Conservation (phyloP, 345 rosid genomes). For the Eucalyptus curtisii region DNA sequence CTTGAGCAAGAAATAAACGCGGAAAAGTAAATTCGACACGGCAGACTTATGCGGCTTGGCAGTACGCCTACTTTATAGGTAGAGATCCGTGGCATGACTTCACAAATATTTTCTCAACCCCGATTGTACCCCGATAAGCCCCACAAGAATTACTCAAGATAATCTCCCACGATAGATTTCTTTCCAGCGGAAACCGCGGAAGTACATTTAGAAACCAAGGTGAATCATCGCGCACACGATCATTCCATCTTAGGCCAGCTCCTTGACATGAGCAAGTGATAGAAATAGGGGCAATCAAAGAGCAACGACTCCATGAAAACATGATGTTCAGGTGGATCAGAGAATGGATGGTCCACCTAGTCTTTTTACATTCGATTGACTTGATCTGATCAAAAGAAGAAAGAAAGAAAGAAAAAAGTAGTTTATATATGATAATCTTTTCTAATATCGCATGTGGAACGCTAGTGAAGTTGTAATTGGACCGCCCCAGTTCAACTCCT, state of each 20-base stretch:
- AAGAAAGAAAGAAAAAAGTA: no score
- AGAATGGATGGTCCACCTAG: background rate
- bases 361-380: background rate
- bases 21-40: background rate
- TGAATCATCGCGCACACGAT: background rate
- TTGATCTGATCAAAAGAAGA: background rate
- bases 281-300: background rate
- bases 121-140: background rate
- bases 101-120: background rate
- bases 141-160: background rate
- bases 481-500: conserved; percentile 7
- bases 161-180: background rate
- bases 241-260: background rate
- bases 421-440: background rate
- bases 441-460: background rate
- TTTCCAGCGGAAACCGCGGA: background rate
- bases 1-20: background rate
- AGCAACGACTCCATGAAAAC: background rate
- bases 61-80: background rate
- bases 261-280: background rate
- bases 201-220: background rate
- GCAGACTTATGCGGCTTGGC: background rate
- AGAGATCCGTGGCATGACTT: background rate
- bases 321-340: background rate
- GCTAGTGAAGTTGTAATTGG: background rate